Base-by-base conservation (phyloP, 169 alveolate genomes). In the Ichthyophthirius multifiliis region DNA sequence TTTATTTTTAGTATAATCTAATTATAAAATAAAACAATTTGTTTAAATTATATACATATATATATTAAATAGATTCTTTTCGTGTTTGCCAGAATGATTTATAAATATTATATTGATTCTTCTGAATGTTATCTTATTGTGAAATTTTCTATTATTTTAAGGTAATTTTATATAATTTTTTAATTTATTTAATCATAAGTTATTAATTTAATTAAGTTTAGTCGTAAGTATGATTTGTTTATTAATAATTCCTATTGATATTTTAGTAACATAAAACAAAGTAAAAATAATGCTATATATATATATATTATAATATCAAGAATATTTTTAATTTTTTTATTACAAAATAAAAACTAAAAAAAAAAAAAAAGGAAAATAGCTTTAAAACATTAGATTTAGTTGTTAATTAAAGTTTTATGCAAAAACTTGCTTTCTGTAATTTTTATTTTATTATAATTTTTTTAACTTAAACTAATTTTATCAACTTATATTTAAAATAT, bases 201-300 rank as follows among this genome's bases (percentile, higher is more conserved):
- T 37, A 6, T 34, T 5, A 41, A 37, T 12, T 27, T 67, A 5
- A 6, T 35, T 4, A 20, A 81, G 86, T 31, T 71, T 81, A 43
- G 73, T 76, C 13, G 63, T 81, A 6, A 71, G 82, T 16, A 71
- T 81, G 82, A 81, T 81, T 48, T 81, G 86, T 55, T 37, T 81
- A 13, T 37, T 81, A 39, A 67, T 81, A 67, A 76, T 81, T n/a
- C 86, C 86, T 15, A 81, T 81, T 39, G 86, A 81, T 81, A 75
- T 81, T 10, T 74, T 67, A 15, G 86, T 81, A 13, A 73, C 86
- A 13, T 43, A 76, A 45, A 76, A 67, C 32, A 37, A 41, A 4
- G 77, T 67, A 65, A 35, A 10, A 16, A 55, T 3, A 27, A n/a
- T 13, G 4, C 65, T 74, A 4, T 41, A 43, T 23, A 65, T n/a